A percentile compares a stretch with the other conserved stretches of the same genome.
Conservation (phyloP, 768 basidiomycete genomes). For the Punctularia strigosozonata region DNA sequence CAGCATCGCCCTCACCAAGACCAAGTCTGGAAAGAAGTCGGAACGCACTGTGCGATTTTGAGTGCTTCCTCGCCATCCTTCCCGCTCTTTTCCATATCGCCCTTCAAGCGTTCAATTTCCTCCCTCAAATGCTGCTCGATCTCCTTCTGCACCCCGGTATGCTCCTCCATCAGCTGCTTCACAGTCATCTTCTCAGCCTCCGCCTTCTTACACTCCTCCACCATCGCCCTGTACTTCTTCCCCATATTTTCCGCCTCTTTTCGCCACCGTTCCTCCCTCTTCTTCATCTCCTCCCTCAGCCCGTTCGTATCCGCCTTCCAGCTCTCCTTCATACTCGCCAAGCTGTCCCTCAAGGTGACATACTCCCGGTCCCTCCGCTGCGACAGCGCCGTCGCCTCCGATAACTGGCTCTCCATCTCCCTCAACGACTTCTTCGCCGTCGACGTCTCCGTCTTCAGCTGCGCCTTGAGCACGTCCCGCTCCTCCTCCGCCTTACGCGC, state of each 20-base stretch:
- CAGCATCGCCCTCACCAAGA: constrained; percentile 2
- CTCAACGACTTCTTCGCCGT: constrained; percentile 65
- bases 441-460: constrained; percentile 63
- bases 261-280: constrained; percentile 57
- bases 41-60: constrained; percentile 49
- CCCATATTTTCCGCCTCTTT: constrained; percentile 57
- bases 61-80: constrained; percentile 45
- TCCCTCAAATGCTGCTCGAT: constrained; percentile 50
- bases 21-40: neutral
- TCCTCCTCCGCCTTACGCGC: constrained; percentile 82
- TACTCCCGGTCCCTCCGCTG: constrained; percentile 82
- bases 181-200: constrained; percentile 34
- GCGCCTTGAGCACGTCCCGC: constrained; percentile 50
- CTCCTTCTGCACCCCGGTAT: constrained; percentile 36
- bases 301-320: constrained; percentile 67
- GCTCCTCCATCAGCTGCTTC: constrained; percentile 37
- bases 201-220: constrained; percentile 50
- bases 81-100: constrained; percentile 39
- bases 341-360: constrained; percentile 60
- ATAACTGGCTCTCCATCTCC: constrained; percentile 67
- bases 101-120: constrained; percentile 42
- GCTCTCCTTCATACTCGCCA: constrained; percentile 59
- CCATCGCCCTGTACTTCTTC: constrained; percentile 54
- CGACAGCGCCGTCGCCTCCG: constrained; percentile 66
- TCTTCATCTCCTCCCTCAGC: constrained; percentile 63